Base-by-base conservation (phyloP, 2,329 filamentous ascomycete genomes). In the Clarireedia monteithiana region DNA sequence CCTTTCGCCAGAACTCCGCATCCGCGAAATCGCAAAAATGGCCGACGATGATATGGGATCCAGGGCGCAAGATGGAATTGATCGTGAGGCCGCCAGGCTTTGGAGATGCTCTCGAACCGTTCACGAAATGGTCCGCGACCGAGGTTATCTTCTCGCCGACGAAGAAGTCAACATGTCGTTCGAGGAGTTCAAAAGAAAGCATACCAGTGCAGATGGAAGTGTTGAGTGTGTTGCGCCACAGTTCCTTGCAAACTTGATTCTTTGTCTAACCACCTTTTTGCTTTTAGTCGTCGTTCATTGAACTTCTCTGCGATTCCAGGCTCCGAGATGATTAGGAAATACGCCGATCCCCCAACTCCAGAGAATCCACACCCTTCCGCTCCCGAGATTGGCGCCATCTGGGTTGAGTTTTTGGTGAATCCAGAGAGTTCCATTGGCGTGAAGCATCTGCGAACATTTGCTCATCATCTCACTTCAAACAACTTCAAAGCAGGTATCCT, bases 41-140 rank as follows among this genome's bases (percentile, higher is more conserved):
- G 64, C 62, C 17, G 58, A 53, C 39, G 66, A 68, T 30, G 66
- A 68, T 50, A 66, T 68, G 56, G 63, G 62, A 26, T 63, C 60
- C 48, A 68, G 66, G 62, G 59, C 62, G 55, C 60, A 62, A 27
- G 67, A 68, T 59, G 66, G 70, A 50, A 69, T 70, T 17, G 68
- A 73, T 46, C 66, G 72, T 58, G 74, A 76, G 62, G 62, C 70
- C 26, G 79, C 82, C 62, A 84, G 88, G 69, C 83, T 96, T 64
- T 99, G 94, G 92, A 88, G 92, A 72, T 90, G 91, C 66, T 95
- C 89, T 83, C 84, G 85, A 73, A 99, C 94, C 7, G 85, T 91
- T 49, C 90, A 95, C 73, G 89, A 99, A 79, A 95, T 99, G 92
- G 86, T 94, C 65, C 79, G 82, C 60, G 94, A 97, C 72, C 78